Evolutionary conservation across 228 moss, liverwort and hornwort genomes (phyloP), one percentile per base, ranked within the genome.

Genomic region (Sphagnum magellanicum): DNA sequence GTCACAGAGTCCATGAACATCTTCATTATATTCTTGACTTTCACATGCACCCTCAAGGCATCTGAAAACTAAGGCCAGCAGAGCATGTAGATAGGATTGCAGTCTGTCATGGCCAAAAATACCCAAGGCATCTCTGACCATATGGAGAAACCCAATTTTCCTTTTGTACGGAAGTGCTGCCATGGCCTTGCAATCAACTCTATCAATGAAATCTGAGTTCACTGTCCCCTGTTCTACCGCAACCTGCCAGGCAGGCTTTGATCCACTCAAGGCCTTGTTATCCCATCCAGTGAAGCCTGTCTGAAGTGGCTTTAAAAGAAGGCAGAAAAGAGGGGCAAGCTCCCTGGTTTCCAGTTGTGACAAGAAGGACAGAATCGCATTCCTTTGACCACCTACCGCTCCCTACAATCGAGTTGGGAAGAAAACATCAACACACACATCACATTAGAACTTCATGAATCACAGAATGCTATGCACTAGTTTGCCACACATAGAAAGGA

Each of bases 141-240:
- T 91, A 72, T 98, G 91, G 74, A 98, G 68, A 74, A 92, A 98
- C 53, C 94, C 98, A 71, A 94, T 78, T 72, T 98, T 94, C 61
- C 92, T 87, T 73, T 98, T 94, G 75, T 84, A 79, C 16, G 79
- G 89, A 60, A 94, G 74, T 16, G 75, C 75, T 75, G 81, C 82
- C 71, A 94, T 77, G 65, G 79, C 77, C 64, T 65, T 60, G 67
- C 71, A 55, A 80, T 87, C 81, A 48, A 94, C 79, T 74, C 78
- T 81, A 71, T 84, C 83, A 65, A 90, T 81, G 60, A 92, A 98
- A 13, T 86, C 50, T 48, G 84, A 60, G 12, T 67, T 73, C 50
- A 75, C 78, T 8, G 74, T 68, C 67, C 89, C 82, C 58, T 83
- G 76, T 60, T 78, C 70, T 49, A 89, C 58, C 64, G 74, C 51